Conservation (phyloP, 1,284 basidiomycete genomes). For the Ganoderma leucocontextum region DNA sequence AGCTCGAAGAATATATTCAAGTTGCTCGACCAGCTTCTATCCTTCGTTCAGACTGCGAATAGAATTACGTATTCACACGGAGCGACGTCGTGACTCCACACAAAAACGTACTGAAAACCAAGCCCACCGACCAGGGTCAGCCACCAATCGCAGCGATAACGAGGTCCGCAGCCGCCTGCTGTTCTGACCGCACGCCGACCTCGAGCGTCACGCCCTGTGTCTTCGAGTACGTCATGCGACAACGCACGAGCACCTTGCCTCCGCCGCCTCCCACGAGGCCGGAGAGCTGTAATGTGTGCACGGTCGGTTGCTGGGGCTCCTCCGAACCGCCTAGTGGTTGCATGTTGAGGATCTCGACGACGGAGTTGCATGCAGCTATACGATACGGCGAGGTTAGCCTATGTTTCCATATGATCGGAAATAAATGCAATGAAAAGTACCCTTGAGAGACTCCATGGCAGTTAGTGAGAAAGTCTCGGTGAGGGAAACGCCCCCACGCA, state of each 20-base stretch:
- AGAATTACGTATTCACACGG: conserved; percentile 6
- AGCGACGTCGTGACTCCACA: neutral
- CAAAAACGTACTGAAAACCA: conserved; percentile 14
- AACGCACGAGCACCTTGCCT: conserved; percentile 92
- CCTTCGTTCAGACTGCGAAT: neutral
- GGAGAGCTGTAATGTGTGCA: conserved; percentile 95
- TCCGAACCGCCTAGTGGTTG: conserved; percentile 93
- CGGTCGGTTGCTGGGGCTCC: conserved; percentile 79
- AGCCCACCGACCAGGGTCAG: conserved; percentile 13
- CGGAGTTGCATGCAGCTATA: conserved; percentile 89
- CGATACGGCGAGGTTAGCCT: conserved; percentile 6
- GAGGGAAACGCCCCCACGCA: conserved; percentile 76
- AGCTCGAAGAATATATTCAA: neutral
- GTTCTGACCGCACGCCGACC: conserved; percentile 92
- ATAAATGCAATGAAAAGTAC: conserved; percentile 52
- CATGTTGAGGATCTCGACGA: conserved; percentile 96
- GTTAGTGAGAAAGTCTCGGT: conserved; percentile 97
- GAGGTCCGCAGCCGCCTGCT: conserved; percentile 85
- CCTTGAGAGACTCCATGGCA: conserved; percentile 93
- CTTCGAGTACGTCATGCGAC: conserved; percentile 94
- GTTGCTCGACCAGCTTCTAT: too few relatives aligned
- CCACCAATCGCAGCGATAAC: conserved; percentile 92
- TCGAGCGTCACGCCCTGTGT: conserved; percentile 97
- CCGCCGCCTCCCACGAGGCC: conserved; percentile 90
- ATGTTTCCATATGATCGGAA: neutral